phyloP scores from a whole-genome alignment of 371 early-diverging fungal species.

The Catenaria anguillulae region DNA sequence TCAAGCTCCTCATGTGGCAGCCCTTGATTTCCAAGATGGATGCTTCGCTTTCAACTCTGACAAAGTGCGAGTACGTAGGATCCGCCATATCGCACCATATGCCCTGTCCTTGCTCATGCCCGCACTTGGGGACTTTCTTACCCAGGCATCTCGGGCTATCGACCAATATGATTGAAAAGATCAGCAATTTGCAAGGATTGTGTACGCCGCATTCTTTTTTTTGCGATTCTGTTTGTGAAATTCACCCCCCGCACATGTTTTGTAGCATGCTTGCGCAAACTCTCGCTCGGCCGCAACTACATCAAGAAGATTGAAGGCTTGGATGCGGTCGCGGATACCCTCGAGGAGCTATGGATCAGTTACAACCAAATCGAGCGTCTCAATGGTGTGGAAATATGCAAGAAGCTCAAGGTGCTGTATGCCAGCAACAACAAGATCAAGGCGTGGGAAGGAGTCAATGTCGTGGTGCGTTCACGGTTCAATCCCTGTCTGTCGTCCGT shows the following conservation, averaged over 20 bases:
- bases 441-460: constrained; percentile 28
- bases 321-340: constrained; percentile 33
- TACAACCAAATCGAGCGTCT: constrained; percentile 35
- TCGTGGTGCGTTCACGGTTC: too few species aligned
- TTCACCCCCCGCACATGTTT: not conserved
- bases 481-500: too few species aligned
- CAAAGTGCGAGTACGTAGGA: constrained; percentile 21
- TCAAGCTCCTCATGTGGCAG: constrained; percentile 25
- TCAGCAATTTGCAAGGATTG: constrained; percentile 31
- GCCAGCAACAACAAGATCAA: constrained; percentile 39
- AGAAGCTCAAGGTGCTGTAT: constrained; percentile 37
- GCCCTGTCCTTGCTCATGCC: too few species aligned
- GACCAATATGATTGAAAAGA: constrained; percentile 36
- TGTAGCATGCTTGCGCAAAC: constrained; percentile 19
- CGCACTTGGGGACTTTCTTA: too few species aligned
- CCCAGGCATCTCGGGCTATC: constrained; percentile 28
- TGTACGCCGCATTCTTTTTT: constrained; percentile 10
- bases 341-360: constrained; percentile 37
- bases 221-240: not conserved
- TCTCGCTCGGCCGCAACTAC: constrained; percentile 34
- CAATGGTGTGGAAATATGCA: constrained; percentile 36
- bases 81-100: constrained; percentile 9
- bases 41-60: constrained; percentile 23
- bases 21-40: constrained; percentile 37
- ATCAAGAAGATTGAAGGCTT: constrained; percentile 40